Evolutionary conservation across 306 rosid genomes (phyloP).

Genomic region (Cucurbita moschata): DNA sequence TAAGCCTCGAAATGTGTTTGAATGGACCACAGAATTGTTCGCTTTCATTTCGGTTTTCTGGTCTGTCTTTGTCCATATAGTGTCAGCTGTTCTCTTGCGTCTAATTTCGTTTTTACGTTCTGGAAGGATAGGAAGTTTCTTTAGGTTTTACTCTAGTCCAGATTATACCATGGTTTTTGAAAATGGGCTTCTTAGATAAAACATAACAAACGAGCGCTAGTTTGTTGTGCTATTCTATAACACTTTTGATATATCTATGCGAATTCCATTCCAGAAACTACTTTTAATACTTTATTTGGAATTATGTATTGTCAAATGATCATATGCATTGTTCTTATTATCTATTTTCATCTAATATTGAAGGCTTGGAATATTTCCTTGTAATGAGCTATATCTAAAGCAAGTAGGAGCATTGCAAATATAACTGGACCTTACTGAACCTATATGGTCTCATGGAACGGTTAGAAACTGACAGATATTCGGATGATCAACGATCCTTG

Average conservation of each 20-base stretch:
- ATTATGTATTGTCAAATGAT: neutral
- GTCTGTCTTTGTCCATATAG: slow-evolving; percentile 20
- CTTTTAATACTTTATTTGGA: neutral
- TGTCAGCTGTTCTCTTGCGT: slow-evolving; percentile 11
- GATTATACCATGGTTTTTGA: neutral
- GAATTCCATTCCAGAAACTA: neutral
- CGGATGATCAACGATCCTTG: slow-evolving; percentile 16
- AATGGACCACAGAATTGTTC: slow-evolving; percentile 45
- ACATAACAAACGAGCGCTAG: neutral
- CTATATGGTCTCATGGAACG: slow-evolving; percentile 32
- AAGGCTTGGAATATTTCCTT: slow-evolving; percentile 10
- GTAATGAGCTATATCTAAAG: slow-evolving; percentile 1
- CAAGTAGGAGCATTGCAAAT: slow-evolving; percentile 13
- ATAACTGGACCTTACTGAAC: neutral
- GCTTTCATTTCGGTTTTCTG: slow-evolving; percentile 10
- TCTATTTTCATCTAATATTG: slow-evolving; percentile 14
- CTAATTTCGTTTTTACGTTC: slow-evolving; percentile 7
- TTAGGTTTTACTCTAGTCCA: neutral
- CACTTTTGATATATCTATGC: neutral
- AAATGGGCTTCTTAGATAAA: neutral
- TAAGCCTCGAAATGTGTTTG: slow-evolving; percentile 17
- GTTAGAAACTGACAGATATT: slow-evolving; percentile 16
- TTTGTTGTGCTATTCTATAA: neutral
- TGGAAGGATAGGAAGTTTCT: neutral
- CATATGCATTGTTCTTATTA: neutral